These are phyloP conservation scores for Psilocybe sp. DNA, from an alignment of 768 basidiomycete genomes.

Conservation along the genomic window DNA sequence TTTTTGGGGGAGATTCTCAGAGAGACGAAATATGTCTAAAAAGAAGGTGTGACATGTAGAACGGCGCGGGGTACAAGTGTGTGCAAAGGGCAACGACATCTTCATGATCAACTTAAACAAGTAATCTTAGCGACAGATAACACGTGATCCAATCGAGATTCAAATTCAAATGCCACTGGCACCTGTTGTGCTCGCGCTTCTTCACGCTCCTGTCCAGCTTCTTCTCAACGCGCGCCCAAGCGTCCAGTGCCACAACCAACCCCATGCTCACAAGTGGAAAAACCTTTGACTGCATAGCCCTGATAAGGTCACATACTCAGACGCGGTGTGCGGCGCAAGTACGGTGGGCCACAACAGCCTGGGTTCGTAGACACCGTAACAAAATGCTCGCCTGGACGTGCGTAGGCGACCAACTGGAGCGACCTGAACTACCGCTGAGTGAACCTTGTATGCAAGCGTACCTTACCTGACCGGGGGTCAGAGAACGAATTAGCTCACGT, in stretches of 20 bases:
- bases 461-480: slow-evolving; percentile 44
- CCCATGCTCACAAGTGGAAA: slow-evolving; percentile 29
- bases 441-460: slow-evolving; percentile 54
- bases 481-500: slow-evolving; percentile 48
- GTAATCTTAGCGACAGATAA: no score
- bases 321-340: no score
- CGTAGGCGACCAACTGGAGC: slow-evolving; percentile 43
- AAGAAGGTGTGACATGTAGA: no score
- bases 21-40: no score
- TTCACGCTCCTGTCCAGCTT: no score
- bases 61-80: no score
- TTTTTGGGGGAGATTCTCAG: no score
- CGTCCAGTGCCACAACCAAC: slow-evolving; percentile 31
- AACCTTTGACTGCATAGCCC: slow-evolving; percentile 50
- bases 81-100: no score
- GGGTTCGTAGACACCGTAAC: slow-evolving; percentile 44
- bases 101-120: no score
- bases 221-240: slow-evolving; percentile 6
- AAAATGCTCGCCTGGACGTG: neutral
- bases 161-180: no score
- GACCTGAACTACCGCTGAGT: slow-evolving; percentile 48
- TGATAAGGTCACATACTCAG: slow-evolving; percentile 50
- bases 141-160: no score
- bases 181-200: no score
- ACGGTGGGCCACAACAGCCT: slow-evolving; percentile 51